Conservation (phyloP, 441 rosid genomes). For the Erodium moschatum region DNA sequence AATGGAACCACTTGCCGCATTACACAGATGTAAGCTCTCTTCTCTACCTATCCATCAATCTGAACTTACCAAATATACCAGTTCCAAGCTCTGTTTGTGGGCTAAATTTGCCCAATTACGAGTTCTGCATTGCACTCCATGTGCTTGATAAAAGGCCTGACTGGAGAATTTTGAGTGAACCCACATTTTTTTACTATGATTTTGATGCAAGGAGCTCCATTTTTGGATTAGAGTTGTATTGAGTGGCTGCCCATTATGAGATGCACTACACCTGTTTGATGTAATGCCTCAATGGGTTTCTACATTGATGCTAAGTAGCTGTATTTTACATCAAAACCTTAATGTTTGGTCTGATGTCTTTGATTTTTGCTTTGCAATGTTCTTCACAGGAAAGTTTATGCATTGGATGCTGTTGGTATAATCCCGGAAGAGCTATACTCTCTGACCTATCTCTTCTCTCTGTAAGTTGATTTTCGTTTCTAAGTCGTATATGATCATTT, state of each 20-base stretch:
- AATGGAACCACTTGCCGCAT: too few species aligned
- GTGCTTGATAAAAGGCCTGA: too few species aligned
- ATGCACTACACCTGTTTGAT: background rate
- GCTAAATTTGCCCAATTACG: too few species aligned
- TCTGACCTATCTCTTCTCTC: conserved; percentile 41
- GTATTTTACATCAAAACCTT: too few species aligned
- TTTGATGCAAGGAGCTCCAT: background rate
- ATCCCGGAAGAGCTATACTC: conserved; percentile 58
- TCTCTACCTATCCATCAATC: too few species aligned
- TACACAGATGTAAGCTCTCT: too few species aligned
- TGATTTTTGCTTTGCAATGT: background rate
- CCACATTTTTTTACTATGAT: background rate
- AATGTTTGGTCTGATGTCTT: background rate
- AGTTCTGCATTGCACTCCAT: too few species aligned
- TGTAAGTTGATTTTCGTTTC: conserved; percentile 29
- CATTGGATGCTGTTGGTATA: conserved; percentile 31
- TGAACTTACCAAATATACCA: too few species aligned
- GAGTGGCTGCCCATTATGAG: background rate
- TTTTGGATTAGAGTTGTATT: background rate
- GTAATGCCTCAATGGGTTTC: background rate
- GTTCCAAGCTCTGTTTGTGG: too few species aligned
- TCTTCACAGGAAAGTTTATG: conserved; percentile 41
- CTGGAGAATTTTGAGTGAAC: background rate
- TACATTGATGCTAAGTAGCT: too few species aligned
- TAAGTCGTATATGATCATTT: background rate